Percentiles rank a stretch among this genome's conserved stretches.
phyloP scores from a whole-genome alignment of 306 rosid species.

The Castanopsis chinensis region DNA sequence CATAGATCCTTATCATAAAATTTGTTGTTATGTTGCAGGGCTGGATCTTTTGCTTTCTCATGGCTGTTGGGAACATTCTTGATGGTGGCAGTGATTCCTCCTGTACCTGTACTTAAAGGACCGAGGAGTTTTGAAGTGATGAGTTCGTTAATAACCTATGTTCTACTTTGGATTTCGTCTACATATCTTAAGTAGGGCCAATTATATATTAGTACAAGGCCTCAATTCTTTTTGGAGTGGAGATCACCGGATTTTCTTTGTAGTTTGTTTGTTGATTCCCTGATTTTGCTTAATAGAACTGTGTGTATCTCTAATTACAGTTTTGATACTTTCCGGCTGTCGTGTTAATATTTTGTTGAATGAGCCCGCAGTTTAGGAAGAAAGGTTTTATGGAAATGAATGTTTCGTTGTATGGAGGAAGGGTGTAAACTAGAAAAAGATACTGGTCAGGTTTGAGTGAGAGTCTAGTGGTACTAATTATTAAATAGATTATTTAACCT shows the following conservation, averaged over 20 bases:
- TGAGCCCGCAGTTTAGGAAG: conserved; percentile 17
- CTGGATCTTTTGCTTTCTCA: conserved; percentile 70
- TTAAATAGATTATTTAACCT: no score
- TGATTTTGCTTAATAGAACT: conserved; percentile 13
- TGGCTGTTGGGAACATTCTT: conserved; percentile 98
- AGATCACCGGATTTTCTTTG: conserved; percentile 6
- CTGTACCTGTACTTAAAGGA: conserved; percentile 71
- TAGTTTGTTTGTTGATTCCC: not conserved
- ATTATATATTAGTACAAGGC: conserved; percentile 10
- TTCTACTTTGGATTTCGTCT: conserved; percentile 82
- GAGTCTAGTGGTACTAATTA: no score
- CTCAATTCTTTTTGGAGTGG: conserved; percentile 44
- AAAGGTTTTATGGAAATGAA: conserved; percentile 3
- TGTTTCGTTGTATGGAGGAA: not conserved
- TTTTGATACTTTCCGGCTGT: not conserved
- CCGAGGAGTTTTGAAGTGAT: conserved; percentile 84
- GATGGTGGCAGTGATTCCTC: conserved; percentile 96
- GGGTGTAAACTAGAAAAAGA: no score
- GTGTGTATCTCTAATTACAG: not conserved
- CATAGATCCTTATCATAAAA: conserved; percentile 13
- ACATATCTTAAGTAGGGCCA: conserved; percentile 65
- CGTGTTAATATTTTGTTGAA: not conserved
- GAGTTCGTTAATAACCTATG: conserved; percentile 70
- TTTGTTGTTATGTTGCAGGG: conserved; percentile 56
- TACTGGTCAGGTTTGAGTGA: no score